Percentiles rank a stretch among this genome's conserved stretches.
Evolutionary conservation across 1,284 basidiomycete genomes (phyloP).

Genomic region (Vanrija pseudolonga): DNA sequence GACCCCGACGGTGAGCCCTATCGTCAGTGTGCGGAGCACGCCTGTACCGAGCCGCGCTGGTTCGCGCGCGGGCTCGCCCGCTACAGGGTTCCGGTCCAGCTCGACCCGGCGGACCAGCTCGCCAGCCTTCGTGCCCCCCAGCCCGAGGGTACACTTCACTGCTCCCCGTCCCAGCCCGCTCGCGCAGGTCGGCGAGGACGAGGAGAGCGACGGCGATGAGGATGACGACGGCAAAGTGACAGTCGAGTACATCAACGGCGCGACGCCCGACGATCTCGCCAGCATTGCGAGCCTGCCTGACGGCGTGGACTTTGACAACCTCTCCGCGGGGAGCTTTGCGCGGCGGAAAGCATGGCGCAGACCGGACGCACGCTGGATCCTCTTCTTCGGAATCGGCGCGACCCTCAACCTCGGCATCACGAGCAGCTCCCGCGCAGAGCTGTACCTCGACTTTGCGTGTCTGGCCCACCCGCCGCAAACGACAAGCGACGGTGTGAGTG

Average conservation of each 20-base stretch:
- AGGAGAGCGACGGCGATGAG: conserved; percentile 5
- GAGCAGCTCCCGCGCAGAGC: conserved; percentile 38
- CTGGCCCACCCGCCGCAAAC: conserved; percentile 41
- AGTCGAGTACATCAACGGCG: neutral
- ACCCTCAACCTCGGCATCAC: conserved; percentile 41
- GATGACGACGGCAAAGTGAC: conserved; percentile 3
- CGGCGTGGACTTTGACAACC: conserved; percentile 25
- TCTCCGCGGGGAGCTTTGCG: conserved; percentile 26
- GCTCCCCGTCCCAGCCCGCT: neutral
- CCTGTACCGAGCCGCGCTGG: neutral
- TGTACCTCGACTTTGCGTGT: conserved; percentile 47
- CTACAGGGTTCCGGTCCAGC: neutral
- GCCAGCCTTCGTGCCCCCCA: neutral
- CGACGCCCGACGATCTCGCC: neutral
- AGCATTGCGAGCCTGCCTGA: conserved; percentile 4
- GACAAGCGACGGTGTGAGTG: conserved; percentile 7
- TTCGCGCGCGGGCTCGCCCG: too few relatives aligned
- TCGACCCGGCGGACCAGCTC: neutral
- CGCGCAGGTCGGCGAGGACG: neutral
- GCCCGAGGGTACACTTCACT: neutral
- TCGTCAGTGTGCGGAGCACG: neutral
- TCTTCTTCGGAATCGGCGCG: conserved; percentile 37
- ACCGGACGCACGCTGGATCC: conserved; percentile 39
- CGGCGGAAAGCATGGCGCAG: conserved; percentile 38
- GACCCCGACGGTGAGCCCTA: neutral